Evolutionary conservation across 106 monocot species (phyloP).

Genomic region (Allium cepa): DNA sequence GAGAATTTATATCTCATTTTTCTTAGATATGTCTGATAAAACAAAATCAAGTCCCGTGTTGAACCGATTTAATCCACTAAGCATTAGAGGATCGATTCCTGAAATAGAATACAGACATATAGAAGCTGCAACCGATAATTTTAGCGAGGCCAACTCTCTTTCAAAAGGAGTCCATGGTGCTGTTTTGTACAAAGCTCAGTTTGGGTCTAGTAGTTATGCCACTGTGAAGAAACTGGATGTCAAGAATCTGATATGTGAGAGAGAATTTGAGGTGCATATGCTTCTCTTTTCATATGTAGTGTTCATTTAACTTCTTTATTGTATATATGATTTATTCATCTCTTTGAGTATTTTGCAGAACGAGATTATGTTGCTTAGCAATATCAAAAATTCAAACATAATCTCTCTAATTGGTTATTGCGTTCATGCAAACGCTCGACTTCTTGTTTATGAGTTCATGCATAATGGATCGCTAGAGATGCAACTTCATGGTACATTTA

Average conservation of each 20-base stretch:
- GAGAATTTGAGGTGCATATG: slow-evolving; percentile 2
- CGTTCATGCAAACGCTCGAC: slow-evolving; percentile 40
- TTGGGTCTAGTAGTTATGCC: slow-evolving; percentile 44
- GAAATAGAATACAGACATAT: slow-evolving; percentile 55
- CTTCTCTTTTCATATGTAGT: neutral
- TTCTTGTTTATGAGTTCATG: slow-evolving; percentile 88
- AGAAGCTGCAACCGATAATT: slow-evolving; percentile 59
- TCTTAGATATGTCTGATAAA: slow-evolving; percentile 22
- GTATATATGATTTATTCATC: neutral
- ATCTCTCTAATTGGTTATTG: slow-evolving; percentile 79
- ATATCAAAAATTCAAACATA: slow-evolving; percentile 82
- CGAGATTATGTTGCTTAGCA: slow-evolving; percentile 74
- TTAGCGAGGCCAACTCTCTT: slow-evolving; percentile 52
- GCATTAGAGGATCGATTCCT: slow-evolving; percentile 37
- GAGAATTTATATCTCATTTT: neutral
- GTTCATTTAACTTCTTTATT: neutral
- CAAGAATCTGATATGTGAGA: neutral
- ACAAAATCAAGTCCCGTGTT: slow-evolving; percentile 35
- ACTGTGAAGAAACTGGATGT: slow-evolving; percentile 28
- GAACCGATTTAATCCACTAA: slow-evolving; percentile 52
- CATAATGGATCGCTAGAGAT: slow-evolving; percentile 79
- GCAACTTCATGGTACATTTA: slow-evolving; percentile 67
- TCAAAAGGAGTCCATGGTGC: slow-evolving; percentile 58
- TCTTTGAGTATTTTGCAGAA: slow-evolving; percentile 36
- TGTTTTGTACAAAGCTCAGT: slow-evolving; percentile 61